Evolutionary conservation across 495 filamentous ascomycete genomes (phyloP).

Genomic region (Lentithecium fluviatile): DNA sequence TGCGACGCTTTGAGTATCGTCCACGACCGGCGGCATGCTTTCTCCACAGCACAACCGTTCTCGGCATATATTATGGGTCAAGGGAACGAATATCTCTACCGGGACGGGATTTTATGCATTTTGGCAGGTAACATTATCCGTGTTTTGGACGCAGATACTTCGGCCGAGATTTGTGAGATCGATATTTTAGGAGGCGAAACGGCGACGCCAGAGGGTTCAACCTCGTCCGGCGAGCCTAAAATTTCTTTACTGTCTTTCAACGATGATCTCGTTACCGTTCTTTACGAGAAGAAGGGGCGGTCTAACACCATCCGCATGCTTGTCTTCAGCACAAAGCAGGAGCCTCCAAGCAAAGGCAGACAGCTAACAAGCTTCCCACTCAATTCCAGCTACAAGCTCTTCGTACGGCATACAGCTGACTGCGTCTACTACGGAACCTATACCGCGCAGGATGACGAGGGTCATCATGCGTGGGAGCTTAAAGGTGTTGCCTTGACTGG

Average conservation of each 20-base stretch:
- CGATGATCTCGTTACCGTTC: slow-evolving; percentile 60
- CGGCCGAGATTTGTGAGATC: slow-evolving; percentile 34
- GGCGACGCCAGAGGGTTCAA: slow-evolving; percentile 47
- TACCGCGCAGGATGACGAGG: slow-evolving; percentile 51
- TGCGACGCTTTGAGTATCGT: slow-evolving; percentile 58
- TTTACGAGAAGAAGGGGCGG: slow-evolving; percentile 39
- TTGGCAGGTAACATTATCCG: slow-evolving; percentile 57
- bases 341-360: slow-evolving; percentile 27
- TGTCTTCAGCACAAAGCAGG: slow-evolving; percentile 53
- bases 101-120: slow-evolving; percentile 64
- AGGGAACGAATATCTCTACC: slow-evolving; percentile 62
- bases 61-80: slow-evolving; percentile 59
- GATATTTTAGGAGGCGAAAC: slow-evolving; percentile 62
- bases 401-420: slow-evolving; percentile 64
- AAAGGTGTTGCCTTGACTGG: slow-evolving; percentile 40
- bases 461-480: slow-evolving; percentile 62
- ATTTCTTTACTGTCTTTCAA: slow-evolving; percentile 63
- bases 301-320: slow-evolving; percentile 54
- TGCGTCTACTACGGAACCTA: slow-evolving; percentile 70
- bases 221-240: slow-evolving; percentile 40
- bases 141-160: slow-evolving; percentile 59
- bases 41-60: slow-evolving; percentile 63
- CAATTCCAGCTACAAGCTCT: slow-evolving; percentile 54
- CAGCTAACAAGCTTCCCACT: slow-evolving; percentile 48
- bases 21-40: slow-evolving; percentile 60